phyloP scores from a whole-genome alignment of 257 asterid species.

The Salvia splendens region DNA sequence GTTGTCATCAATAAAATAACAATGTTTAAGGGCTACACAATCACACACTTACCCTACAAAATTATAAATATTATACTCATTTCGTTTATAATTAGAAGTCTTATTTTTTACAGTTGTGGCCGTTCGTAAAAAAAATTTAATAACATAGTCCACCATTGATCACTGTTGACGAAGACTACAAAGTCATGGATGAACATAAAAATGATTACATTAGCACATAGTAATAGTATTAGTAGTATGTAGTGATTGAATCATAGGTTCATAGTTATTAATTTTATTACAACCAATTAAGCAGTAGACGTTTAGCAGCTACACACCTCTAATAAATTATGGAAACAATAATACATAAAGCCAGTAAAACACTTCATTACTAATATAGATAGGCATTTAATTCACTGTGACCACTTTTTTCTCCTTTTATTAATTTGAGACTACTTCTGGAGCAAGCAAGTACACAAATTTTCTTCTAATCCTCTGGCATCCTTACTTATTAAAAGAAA shows the following conservation, averaged over 20 bases:
- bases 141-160: too few species aligned
- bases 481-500: slow-evolving; percentile 20
- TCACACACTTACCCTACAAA: too few species aligned
- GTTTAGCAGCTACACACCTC: slow-evolving; percentile 29
- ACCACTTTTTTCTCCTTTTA: slow-evolving; percentile 30
- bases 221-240: not conserved
- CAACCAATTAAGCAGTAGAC: slow-evolving; percentile 19
- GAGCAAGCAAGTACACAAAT: not conserved
- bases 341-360: slow-evolving; percentile 30
- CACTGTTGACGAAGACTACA: too few species aligned
- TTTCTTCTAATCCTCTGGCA: slow-evolving; percentile 18
- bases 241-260: slow-evolving; percentile 19
- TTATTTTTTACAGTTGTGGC: too few species aligned
- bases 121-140: too few species aligned
- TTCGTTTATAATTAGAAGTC: too few species aligned
- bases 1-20: too few species aligned
- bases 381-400: slow-evolving; percentile 35
- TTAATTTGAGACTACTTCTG: not conserved
- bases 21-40: too few species aligned
- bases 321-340: slow-evolving; percentile 36
- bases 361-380: slow-evolving; percentile 36
- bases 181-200: slow-evolving; percentile 33
- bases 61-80: too few species aligned
- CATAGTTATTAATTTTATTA: slow-evolving; percentile 8
- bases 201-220: slow-evolving; percentile 24